phyloP scores from a whole-genome alignment of 768 basidiomycete genomes.

The Suillus cothurnatus region DNA sequence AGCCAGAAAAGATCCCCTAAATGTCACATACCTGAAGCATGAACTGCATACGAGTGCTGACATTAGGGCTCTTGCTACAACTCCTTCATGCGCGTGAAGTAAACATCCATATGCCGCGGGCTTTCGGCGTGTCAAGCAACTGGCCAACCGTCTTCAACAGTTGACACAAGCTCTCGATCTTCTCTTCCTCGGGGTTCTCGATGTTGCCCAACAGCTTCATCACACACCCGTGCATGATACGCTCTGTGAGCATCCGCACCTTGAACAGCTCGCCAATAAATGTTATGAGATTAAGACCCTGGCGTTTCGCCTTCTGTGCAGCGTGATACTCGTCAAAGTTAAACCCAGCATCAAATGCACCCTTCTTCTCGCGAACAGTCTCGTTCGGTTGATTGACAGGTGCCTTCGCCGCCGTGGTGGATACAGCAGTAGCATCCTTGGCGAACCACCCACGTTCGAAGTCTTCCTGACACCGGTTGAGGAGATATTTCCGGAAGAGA shows the following conservation, averaged over 20 bases:
- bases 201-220: conserved; percentile 94
- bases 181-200: conserved; percentile 95
- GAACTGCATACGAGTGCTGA: conserved; percentile 88
- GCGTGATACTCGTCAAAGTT: conserved; percentile 97
- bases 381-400: conserved; percentile 81
- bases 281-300: conserved; percentile 94
- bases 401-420: conserved; percentile 80
- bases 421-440: conserved; percentile 84
- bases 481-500: conserved; percentile 94
- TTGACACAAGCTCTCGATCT: conserved; percentile 95
- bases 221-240: conserved; percentile 98
- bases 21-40: conserved; percentile 83
- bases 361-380: conserved; percentile 62
- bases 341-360: conserved; percentile 61
- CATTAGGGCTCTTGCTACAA: conserved; percentile 71
- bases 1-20: conserved; percentile 3
- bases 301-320: conserved; percentile 95
- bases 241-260: conserved; percentile 96
- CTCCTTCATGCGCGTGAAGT: conserved; percentile 90
- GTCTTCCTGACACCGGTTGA: conserved; percentile 96
- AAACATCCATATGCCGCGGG: conserved; percentile 86
- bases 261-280: conserved; percentile 99
- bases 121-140: conserved; percentile 78
- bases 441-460: conserved; percentile 95
- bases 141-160: conserved; percentile 87